Conservation (phyloP, 148 eudicot genomes). For the Pharnaceum exiguum region DNA sequence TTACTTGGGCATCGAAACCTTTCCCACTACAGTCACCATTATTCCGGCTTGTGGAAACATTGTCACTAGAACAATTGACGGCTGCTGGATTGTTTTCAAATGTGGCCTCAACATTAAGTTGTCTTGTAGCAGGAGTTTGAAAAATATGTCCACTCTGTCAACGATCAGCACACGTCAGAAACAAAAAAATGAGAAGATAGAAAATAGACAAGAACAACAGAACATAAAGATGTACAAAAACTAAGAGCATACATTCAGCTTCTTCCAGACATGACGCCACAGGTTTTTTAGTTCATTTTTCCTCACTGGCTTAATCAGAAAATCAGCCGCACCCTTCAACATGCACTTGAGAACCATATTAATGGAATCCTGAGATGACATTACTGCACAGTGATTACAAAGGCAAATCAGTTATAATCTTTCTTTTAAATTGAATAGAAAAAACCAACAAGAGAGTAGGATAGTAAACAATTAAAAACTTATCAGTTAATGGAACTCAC, state of each 20-base stretch:
- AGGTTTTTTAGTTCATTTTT: conserved; percentile 64
- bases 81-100: conserved; percentile 14
- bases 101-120: conserved; percentile 20
- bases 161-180: conserved; percentile 18
- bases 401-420: background rate
- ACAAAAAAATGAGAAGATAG: background rate
- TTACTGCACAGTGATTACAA: conserved; percentile 38
- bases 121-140: conserved; percentile 16
- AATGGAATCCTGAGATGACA: conserved; percentile 60
- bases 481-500: conserved; percentile 26
- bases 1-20: conserved; percentile 33
- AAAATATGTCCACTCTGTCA: conserved; percentile 11
- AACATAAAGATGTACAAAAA: background rate
- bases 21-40: conserved; percentile 17
- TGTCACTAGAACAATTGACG: conserved; percentile 21
- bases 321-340: conserved; percentile 62
- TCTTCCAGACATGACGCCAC: conserved; percentile 71
- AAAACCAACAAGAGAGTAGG: background rate
- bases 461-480: background rate
- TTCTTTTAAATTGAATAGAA: background rate
- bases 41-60: conserved; percentile 24
- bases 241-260: conserved; percentile 25
- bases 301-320: conserved; percentile 59
- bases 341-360: conserved; percentile 50
- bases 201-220: background rate